A percentile compares a stretch with the other conserved stretches of the same genome.
Evolutionary conservation across 2,329 filamentous ascomycete genomes (phyloP).

Genomic region (Fusarium verticillioides): DNA sequence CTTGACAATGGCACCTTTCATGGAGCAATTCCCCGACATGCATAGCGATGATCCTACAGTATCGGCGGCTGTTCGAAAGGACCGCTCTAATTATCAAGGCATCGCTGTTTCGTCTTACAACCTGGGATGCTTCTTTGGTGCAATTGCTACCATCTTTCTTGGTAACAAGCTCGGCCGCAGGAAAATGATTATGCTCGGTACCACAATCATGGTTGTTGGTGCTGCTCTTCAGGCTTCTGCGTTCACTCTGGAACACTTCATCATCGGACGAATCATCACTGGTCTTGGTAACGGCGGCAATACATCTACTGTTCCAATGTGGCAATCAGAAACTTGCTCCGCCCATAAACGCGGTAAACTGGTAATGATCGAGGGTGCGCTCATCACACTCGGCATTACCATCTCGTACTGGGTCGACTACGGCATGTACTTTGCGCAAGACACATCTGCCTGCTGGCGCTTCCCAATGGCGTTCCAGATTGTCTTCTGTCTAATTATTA

Average conservation of each 20-base stretch:
- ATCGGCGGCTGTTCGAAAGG: slow-evolving; percentile 48
- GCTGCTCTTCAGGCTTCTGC: slow-evolving; percentile 69
- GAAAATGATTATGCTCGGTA: slow-evolving; percentile 69
- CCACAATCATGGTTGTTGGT: slow-evolving; percentile 67
- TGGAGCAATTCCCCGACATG: slow-evolving; percentile 66
- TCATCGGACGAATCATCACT: slow-evolving; percentile 68
- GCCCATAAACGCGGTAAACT: slow-evolving; percentile 68
- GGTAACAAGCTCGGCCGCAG: slow-evolving; percentile 71
- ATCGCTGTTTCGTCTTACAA: slow-evolving; percentile 68
- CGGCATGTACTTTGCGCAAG: slow-evolving; percentile 61
- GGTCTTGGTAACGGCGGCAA: slow-evolving; percentile 69
- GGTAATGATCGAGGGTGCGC: slow-evolving; percentile 69
- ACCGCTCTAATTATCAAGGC: slow-evolving; percentile 63
- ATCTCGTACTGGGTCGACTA: slow-evolving; percentile 71
- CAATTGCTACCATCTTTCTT: slow-evolving; percentile 73
- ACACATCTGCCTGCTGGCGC: slow-evolving; percentile 59
- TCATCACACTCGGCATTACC: slow-evolving; percentile 68
- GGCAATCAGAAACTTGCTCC: slow-evolving; percentile 69
- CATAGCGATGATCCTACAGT: slow-evolving; percentile 56
- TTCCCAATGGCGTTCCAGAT: slow-evolving; percentile 69
- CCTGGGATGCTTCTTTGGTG: slow-evolving; percentile 71
- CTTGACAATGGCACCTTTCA: slow-evolving; percentile 72
- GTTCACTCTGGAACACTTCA: slow-evolving; percentile 64
- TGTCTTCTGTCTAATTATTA: slow-evolving; percentile 67
- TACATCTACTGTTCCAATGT: slow-evolving; percentile 67